Evolutionary conservation across 1,139 yeast species (phyloP).

Genomic region (Yamadazyma sp.): DNA sequence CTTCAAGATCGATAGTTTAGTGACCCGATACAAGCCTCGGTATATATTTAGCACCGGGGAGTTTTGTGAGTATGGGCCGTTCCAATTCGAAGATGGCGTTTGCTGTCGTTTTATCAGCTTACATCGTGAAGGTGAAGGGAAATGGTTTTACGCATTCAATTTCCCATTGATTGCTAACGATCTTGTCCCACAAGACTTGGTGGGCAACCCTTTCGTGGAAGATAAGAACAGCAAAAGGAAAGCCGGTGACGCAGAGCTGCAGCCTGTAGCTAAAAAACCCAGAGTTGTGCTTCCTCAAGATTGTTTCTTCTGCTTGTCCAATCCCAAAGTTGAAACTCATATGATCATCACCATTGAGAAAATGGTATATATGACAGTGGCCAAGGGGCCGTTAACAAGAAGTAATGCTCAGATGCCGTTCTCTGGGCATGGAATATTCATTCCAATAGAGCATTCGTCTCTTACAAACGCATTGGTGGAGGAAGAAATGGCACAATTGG

Average conservation of each 20-base stretch:
- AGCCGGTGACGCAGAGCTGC: constrained; percentile 1
- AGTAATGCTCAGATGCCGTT: constrained; percentile 47
- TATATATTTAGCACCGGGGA: constrained; percentile 63
- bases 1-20: constrained; percentile 45
- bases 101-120: constrained; percentile 65
- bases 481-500: constrained; percentile 36
- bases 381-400: constrained; percentile 81
- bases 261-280: constrained; percentile 19
- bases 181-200: constrained; percentile 5
- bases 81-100: constrained; percentile 46
- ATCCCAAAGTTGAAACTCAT: constrained; percentile 76
- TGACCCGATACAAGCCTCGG: constrained; percentile 49
- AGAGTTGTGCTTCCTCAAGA: constrained; percentile 54
- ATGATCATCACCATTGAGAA: constrained; percentile 77
- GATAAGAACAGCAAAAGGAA: constrained; percentile 13
- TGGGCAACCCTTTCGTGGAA: constrained; percentile 15
- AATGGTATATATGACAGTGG: constrained; percentile 67
- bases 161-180: constrained; percentile 22
- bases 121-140: constrained; percentile 56
- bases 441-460: constrained; percentile 79
- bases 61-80: constrained; percentile 59
- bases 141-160: constrained; percentile 77
- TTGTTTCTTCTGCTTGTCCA: constrained; percentile 85
- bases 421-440: constrained; percentile 80
- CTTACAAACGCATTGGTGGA: constrained; percentile 27